phyloP scores from a whole-genome alignment of 2,329 filamentous ascomycete genomes.

The Chrysoporthe austroafricana region DNA sequence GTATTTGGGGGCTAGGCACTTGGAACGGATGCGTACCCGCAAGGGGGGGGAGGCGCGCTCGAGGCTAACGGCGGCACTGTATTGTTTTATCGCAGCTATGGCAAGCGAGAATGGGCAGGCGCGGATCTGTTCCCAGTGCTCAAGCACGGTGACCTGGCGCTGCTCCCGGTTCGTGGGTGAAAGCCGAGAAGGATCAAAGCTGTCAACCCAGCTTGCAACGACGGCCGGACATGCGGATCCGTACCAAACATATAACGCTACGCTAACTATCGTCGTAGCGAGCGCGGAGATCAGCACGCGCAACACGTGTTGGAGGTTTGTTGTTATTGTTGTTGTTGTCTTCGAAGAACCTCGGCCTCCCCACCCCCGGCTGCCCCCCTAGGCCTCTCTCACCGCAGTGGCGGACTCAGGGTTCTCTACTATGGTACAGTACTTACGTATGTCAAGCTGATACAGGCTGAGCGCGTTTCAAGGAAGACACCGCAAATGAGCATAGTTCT shows the following conservation, averaged over 20 bases:
- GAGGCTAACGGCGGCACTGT: constrained; percentile 12
- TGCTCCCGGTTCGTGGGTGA: constrained; percentile 1
- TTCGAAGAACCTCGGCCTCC: not conserved
- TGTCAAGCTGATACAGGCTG: constrained; percentile 2
- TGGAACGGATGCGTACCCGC: not conserved
- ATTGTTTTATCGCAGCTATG: not conserved
- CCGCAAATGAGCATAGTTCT: not conserved
- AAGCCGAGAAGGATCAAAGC: constrained; percentile 22
- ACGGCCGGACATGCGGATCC: not conserved
- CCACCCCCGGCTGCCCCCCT: not conserved
- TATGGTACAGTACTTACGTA: not conserved
- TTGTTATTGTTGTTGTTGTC: constrained; percentile 14
- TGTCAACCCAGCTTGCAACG: constrained; percentile 14
- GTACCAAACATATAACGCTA: not conserved
- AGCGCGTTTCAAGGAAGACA: constrained; percentile 17
- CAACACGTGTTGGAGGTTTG: constrained; percentile 19
- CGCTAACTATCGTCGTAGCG: constrained; percentile 17
- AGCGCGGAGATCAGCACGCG: constrained; percentile 21
- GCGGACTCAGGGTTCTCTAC: not conserved
- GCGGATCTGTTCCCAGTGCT: not conserved
- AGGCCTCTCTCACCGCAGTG: not conserved
- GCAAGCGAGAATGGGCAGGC: too few species aligned
- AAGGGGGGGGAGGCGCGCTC: not conserved
- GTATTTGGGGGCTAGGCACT: not conserved
- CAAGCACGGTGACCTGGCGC: not conserved